Evolutionary conservation across 2,329 filamentous ascomycete species (phyloP).

Genomic region (Aureobasidium sp.): DNA sequence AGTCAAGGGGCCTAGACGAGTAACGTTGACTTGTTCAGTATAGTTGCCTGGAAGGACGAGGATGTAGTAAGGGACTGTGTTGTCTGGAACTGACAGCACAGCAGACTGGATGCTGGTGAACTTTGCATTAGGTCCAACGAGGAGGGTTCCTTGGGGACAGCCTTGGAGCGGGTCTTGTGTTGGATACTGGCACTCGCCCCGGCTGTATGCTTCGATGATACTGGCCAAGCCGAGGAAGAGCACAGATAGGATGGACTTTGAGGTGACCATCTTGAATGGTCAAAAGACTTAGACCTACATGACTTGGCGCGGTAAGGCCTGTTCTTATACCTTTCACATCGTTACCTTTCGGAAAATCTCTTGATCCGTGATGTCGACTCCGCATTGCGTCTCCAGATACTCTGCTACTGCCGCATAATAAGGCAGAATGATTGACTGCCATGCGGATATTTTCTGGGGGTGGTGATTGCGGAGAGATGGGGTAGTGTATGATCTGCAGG

Average conservation of each 20-base stretch:
- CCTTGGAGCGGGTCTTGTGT: slow-evolving; percentile 29
- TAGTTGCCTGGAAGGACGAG: slow-evolving; percentile 54
- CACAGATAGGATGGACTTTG: neutral
- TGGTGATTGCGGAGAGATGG: slow-evolving; percentile 1
- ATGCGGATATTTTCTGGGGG: slow-evolving; percentile 3
- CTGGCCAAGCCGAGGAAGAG: neutral
- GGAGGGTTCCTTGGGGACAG: slow-evolving; percentile 28
- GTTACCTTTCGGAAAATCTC: neutral
- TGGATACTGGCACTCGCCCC: slow-evolving; percentile 28
- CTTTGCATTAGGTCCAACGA: slow-evolving; percentile 20
- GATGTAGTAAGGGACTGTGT: slow-evolving; percentile 44
- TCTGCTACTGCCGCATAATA: neutral
- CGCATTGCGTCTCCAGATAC: slow-evolving; percentile 1
- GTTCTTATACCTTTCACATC: neutral
- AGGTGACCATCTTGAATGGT: neutral
- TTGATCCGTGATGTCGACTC: neutral
- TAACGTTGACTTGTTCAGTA: slow-evolving; percentile 57
- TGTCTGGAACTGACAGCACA: slow-evolving; percentile 37
- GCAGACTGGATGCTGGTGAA: slow-evolving; percentile 39
- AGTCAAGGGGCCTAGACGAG: slow-evolving; percentile 51
- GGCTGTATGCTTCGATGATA: slow-evolving; percentile 10
- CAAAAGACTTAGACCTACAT: neutral
- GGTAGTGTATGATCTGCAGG: neutral
- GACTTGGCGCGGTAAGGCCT: slow-evolving; percentile 11
- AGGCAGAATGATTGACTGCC: neutral